Conservation (phyloP, 2,329 filamentous ascomycete species). For the Cryphonectria carpinicola region DNA sequence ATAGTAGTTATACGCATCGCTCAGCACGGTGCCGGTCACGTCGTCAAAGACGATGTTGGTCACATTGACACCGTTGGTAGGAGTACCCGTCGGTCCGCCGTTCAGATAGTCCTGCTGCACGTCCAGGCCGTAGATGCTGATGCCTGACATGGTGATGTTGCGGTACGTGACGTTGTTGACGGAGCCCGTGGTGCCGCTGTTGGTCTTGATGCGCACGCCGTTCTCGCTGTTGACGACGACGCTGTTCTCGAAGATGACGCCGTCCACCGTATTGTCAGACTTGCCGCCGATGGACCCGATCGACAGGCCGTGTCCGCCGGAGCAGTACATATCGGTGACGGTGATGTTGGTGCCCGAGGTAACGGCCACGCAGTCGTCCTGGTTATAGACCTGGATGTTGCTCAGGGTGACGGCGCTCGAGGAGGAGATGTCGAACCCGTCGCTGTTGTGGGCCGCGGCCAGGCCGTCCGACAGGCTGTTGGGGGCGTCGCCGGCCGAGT, state of each 20-base stretch:
- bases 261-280: constrained; percentile 55
- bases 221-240: constrained; percentile 57
- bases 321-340: constrained; percentile 50
- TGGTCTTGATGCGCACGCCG: constrained; percentile 56
- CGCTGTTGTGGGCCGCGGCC: constrained; percentile 54
- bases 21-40: constrained; percentile 48
- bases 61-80: constrained; percentile 57
- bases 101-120: constrained; percentile 52
- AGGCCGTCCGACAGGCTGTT: constrained; percentile 29
- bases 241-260: constrained; percentile 54
- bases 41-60: constrained; percentile 50
- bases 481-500: constrained; percentile 41
- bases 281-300: constrained; percentile 52
- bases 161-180: constrained; percentile 44
- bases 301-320: constrained; percentile 48
- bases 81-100: constrained; percentile 48
- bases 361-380: constrained; percentile 64
- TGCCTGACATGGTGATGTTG: constrained; percentile 33
- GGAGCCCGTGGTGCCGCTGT: constrained; percentile 48
- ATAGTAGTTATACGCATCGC: constrained; percentile 48
- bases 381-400: constrained; percentile 59
- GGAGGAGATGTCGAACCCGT: constrained; percentile 60
- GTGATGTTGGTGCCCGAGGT: constrained; percentile 57
- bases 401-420: constrained; percentile 55
- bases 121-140: constrained; percentile 41